Base-by-base conservation (phyloP, 2,329 filamentous ascomycete genomes). In the Colletotrichum lindemuthianum region DNA sequence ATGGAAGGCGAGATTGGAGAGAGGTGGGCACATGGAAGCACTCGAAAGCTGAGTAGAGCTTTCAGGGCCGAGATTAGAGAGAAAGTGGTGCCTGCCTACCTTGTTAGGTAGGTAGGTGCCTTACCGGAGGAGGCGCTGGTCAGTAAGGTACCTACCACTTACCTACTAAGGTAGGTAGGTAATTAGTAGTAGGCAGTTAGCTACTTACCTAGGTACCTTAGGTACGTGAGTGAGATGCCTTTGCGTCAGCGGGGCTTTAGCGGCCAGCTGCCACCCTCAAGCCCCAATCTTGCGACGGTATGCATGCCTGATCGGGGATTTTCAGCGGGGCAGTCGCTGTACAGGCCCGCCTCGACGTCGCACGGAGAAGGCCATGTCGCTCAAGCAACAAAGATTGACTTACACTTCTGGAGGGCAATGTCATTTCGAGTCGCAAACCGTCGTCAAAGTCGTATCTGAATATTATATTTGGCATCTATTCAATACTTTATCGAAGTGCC, bases 241-340 rank as follows among this genome's bases (percentile, higher is more conserved):
- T 50, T 65, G 63, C 58, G 63, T 65, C 63, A 65, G 63, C 59
- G 59, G 63, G 59, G 59, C 40, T 44, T 34, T 15, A 58, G 55
- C 36, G 32, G 36, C 36, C 36, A 48, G 24, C 37, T 50, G 54
- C 43, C 13, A 33, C 44, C 15, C 16, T 12, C 11, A 24, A 49
- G 12, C 32, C 15, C 54, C 44, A 41, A n/a, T 16, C 12, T 49
- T 37, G 44, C 53, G 40, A 55, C 45, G 40, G 51, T 24, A 34
- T 15, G 44, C 24, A 24, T n/a, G 43, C 34, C 45, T 58, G 41
- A 58, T 58, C 55, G 55, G 39, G 37, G 7, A 50, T 16, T 43
- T 43, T 39, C 39, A 58, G 55, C 55, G 45, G 55, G 55, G 45
- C 55, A 58, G 45, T 24, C 44, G 16, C 24, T 34, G 34, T 43